Evolutionary conservation across 805 yeast species (phyloP).

Genomic region (Yueomyces sp.): DNA sequence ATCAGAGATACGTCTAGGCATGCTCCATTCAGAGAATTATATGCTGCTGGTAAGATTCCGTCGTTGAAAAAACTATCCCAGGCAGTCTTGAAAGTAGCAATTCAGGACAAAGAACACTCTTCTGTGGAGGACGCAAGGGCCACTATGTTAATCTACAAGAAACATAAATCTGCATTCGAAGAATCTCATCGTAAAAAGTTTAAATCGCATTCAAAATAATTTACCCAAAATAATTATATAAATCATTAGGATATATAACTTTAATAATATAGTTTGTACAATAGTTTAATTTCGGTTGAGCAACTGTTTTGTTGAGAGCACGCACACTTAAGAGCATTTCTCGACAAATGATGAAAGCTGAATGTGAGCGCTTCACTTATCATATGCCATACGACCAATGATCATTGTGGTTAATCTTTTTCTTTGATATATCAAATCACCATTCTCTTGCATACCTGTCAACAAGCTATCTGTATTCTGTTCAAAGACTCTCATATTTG

Average conservation of each 20-base stretch:
- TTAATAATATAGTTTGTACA: background rate
- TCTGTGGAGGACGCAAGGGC: constrained; percentile 87
- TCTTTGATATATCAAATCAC: constrained; percentile 10
- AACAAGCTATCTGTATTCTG: constrained; percentile 3
- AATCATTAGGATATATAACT: too few species aligned
- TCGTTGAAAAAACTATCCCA: constrained; percentile 51
- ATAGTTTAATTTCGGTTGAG: background rate
- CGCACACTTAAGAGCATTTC: too few species aligned
- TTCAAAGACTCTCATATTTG: constrained; percentile 2
- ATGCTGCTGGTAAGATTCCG: constrained; percentile 60
- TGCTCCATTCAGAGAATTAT: constrained; percentile 37
- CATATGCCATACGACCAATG: constrained; percentile 8
- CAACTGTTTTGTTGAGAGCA: too few species aligned
- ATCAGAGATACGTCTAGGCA: constrained; percentile 67
- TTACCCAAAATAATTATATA: too few species aligned
- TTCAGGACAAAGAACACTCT: constrained; percentile 68
- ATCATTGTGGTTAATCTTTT: constrained; percentile 11
- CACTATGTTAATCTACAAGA: constrained; percentile 67
- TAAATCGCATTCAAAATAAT: background rate
- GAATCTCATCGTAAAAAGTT: constrained; percentile 14
- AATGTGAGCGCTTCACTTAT: background rate
- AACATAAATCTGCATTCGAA: constrained; percentile 51
- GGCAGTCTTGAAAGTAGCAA: constrained; percentile 42
- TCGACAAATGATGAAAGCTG: too few species aligned
- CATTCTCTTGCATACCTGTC: constrained; percentile 6